These are phyloP conservation scores for Cordyceps cateniannulata DNA, from an alignment of 2,329 filamentous ascomycete species.

Conservation along the genomic window DNA sequence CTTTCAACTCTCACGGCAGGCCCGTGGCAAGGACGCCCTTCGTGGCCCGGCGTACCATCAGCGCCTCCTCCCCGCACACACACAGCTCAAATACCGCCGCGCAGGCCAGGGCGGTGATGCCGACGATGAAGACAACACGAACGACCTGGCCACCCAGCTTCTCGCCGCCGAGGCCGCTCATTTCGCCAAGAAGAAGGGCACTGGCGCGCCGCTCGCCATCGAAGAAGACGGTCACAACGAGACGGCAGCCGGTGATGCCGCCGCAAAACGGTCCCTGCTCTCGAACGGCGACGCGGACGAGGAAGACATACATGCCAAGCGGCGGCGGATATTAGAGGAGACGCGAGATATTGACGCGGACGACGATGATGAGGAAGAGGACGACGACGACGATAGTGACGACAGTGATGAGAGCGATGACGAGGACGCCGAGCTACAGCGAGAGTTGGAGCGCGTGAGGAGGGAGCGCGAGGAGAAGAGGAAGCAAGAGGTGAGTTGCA, in stretches of 20 bases:
- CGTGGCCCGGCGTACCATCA: slow-evolving; percentile 94
- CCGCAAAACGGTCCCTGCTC: slow-evolving; percentile 52
- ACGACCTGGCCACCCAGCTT: slow-evolving; percentile 85
- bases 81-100: slow-evolving; percentile 79
- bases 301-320: slow-evolving; percentile 73
- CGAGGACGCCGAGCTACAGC: slow-evolving; percentile 70
- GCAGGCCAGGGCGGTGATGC: slow-evolving; percentile 84
- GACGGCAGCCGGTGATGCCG: slow-evolving; percentile 24
- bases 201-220: slow-evolving; percentile 36
- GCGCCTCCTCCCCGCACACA: slow-evolving; percentile 88
- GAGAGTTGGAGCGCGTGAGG: slow-evolving; percentile 91
- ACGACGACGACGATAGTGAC: slow-evolving; percentile 40
- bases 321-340: slow-evolving; percentile 80
- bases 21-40: slow-evolving; percentile 88
- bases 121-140: slow-evolving; percentile 58
- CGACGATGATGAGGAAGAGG: slow-evolving; percentile 53
- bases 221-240: slow-evolving; percentile 40
- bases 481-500: slow-evolving; percentile 28
- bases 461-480: slow-evolving; percentile 52
- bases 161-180: slow-evolving; percentile 82
- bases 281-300: slow-evolving; percentile 28
- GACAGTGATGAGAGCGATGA: slow-evolving; percentile 44
- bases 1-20: slow-evolving; percentile 40
- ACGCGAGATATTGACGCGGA: slow-evolving; percentile 80
- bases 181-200: slow-evolving; percentile 76